Evolutionary conservation across 257 asterid genomes (phyloP).

Genomic region (Capsicum rhomboideum): DNA sequence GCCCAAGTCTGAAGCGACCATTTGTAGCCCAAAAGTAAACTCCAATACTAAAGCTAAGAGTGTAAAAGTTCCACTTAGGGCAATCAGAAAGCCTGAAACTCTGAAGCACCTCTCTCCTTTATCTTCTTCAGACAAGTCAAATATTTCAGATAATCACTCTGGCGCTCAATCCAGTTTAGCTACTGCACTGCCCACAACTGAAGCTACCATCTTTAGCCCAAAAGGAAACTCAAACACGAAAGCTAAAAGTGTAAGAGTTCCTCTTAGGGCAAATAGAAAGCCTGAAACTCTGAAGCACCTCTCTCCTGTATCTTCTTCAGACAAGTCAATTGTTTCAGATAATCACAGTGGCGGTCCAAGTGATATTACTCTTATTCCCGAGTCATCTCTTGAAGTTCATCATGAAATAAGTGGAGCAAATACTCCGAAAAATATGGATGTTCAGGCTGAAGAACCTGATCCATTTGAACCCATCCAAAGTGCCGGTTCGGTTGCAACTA

Average conservation of each 20-base stretch:
- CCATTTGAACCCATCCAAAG: neutral
- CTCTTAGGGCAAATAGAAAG: constrained; percentile 23
- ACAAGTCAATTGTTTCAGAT: constrained; percentile 15
- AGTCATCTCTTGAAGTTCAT: constrained; percentile 25
- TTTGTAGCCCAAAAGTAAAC: constrained; percentile 35
- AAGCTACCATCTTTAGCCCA: constrained; percentile 33
- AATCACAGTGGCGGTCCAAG: constrained; percentile 6
- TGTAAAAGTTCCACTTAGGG: constrained; percentile 28
- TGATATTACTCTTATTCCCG: constrained; percentile 18
- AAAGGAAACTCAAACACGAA: constrained; percentile 40
- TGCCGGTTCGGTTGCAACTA: neutral
- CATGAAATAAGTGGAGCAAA: constrained; percentile 16
- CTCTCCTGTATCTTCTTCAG: constrained; percentile 20
- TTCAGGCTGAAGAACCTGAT: neutral
- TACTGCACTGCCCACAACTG: constrained; percentile 27
- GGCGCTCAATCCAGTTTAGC: constrained; percentile 28
- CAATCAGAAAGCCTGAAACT: constrained; percentile 17
- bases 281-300: constrained; percentile 19
- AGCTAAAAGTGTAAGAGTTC: constrained; percentile 35
- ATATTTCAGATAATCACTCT: constrained; percentile 11
- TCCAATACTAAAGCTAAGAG: constrained; percentile 49
- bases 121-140: constrained; percentile 19
- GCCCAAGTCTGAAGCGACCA: constrained; percentile 36
- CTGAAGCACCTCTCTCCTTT: constrained; percentile 22
- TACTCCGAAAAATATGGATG: neutral